Conservation (phyloP, 169 alveolate species). For the Cryptosporidium canis region DNA sequence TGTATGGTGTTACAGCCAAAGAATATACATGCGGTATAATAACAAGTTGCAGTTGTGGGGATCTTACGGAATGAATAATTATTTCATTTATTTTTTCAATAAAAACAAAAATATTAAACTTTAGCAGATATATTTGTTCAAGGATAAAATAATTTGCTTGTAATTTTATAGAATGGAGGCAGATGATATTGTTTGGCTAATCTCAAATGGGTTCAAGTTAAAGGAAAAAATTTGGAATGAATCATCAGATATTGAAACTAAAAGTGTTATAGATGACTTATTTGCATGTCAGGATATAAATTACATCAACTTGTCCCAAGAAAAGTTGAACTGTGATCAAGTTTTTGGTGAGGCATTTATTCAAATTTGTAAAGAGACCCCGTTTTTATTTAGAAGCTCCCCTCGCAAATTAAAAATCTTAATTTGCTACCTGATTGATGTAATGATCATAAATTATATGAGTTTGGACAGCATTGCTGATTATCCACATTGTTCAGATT, state of each 20-base stretch:
- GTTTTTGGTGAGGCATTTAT: not conserved
- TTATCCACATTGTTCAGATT: not conserved
- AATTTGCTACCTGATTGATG: conserved; percentile 8
- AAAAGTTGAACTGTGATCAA: not conserved
- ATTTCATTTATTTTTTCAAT: not conserved
- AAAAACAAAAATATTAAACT: too few species aligned
- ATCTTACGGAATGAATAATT: not conserved
- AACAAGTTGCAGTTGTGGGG: conserved; percentile 34
- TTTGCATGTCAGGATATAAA: not conserved
- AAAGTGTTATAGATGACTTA: not conserved
- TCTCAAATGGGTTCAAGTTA: not conserved
- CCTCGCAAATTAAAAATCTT: conserved; percentile 35
- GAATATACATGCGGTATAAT: not conserved
- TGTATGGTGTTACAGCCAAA: not conserved
- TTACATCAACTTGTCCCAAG: not conserved
- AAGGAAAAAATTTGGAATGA: not conserved
- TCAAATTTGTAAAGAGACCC: not conserved
- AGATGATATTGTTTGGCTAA: conserved; percentile 21
- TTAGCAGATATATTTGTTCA: too few species aligned
- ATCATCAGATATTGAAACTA: not conserved
- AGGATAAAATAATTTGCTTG: not conserved
- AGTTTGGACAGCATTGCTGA: not conserved
- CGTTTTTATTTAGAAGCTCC: not conserved
- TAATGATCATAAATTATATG: not conserved
- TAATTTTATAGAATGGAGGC: conserved; percentile 15